phyloP scores from a whole-genome alignment of 2,329 filamentous ascomycete species.

The Botrytis cinerea region DNA sequence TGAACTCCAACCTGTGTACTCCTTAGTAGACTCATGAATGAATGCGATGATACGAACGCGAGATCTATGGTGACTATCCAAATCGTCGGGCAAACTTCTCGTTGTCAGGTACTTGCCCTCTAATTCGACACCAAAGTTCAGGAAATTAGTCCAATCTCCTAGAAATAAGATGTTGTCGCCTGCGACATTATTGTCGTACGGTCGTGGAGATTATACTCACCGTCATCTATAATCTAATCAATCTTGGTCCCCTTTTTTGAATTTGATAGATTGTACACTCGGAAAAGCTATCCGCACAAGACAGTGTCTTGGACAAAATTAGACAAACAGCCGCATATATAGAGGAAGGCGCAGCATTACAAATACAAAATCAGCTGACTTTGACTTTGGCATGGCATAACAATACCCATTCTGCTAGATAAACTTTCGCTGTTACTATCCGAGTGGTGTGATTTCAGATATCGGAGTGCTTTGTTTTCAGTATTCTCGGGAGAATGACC shows the following conservation, averaged over 20 bases:
- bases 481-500: neutral
- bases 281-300: neutral
- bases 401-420: neutral
- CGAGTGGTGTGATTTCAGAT: neutral
- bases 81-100: neutral
- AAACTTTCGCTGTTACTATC: neutral
- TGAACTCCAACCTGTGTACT: neutral
- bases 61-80: neutral
- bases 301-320: constrained; percentile 8
- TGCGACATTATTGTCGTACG: neutral
- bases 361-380: neutral
- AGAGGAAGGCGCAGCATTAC: neutral
- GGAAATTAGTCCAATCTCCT: constrained; percentile 6
- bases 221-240: neutral
- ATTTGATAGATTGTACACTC: neutral
- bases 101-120: neutral
- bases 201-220: neutral
- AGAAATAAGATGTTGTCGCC: neutral
- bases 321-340: neutral
- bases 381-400: neutral
- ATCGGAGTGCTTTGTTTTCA: neutral
- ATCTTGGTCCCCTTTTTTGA: neutral
- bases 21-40: neutral
- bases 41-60: neutral
- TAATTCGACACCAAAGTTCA: too few species aligned